Conservation (phyloP, 352 stramenopile genomes). For the Pythium aphanidermatum region DNA sequence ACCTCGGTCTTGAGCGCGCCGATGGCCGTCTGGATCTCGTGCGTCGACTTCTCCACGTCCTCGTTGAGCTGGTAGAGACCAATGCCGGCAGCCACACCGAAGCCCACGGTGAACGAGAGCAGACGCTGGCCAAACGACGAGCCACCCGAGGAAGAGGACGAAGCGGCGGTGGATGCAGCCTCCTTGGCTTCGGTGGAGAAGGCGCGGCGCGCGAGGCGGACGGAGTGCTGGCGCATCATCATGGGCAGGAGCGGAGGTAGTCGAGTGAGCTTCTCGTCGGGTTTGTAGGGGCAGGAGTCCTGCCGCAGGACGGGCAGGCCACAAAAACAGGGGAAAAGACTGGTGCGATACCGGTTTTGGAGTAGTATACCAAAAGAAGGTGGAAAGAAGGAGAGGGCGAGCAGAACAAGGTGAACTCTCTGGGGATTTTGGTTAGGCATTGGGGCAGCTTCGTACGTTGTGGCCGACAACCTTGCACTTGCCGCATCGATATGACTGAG, state of each 20-base stretch:
- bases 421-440: too few relatives aligned
- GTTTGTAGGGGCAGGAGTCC: too few relatives aligned
- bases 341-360: too few relatives aligned
- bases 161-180: constrained; percentile 9
- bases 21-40: constrained; percentile 64
- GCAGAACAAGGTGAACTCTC: background rate
- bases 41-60: constrained; percentile 63
- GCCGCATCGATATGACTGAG: constrained; percentile 32
- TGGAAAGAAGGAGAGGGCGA: too few relatives aligned
- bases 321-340: constrained; percentile 1
- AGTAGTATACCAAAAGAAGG: too few relatives aligned
- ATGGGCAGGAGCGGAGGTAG: background rate
- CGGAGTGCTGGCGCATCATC: constrained; percentile 22
- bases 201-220: constrained; percentile 25
- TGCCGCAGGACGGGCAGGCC: background rate
- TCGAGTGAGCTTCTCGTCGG: background rate
- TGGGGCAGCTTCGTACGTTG: constrained; percentile 44
- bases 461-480: constrained; percentile 40
- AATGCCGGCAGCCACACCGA: constrained; percentile 49
- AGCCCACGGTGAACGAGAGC: constrained; percentile 62
- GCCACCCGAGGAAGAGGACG: constrained; percentile 29
- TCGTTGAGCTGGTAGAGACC: constrained; percentile 68
- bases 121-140: constrained; percentile 72
- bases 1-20: constrained; percentile 61
- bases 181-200: constrained; percentile 63